A percentile compares a stretch with the other conserved stretches of the same genome.
These are phyloP conservation scores for Fusarium phyllophilum DNA, from an alignment of 2,329 filamentous ascomycete genomes.

Conservation along the genomic window DNA sequence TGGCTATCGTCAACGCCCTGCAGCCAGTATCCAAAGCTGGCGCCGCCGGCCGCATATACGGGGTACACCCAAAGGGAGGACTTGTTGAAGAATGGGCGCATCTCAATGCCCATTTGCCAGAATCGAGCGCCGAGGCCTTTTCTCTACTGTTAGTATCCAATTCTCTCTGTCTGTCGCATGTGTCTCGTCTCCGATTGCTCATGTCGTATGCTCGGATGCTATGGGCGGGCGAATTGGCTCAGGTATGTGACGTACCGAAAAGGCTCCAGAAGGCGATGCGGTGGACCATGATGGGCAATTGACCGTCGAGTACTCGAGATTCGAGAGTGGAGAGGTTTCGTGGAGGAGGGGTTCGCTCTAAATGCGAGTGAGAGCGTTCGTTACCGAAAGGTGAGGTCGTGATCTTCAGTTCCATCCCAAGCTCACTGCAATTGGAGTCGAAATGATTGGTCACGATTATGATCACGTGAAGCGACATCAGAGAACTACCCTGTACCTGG, in stretches of 20 bases:
- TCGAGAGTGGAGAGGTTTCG: conserved; percentile 21
- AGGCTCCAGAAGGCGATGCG: conserved; percentile 84
- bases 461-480: conserved; percentile 33
- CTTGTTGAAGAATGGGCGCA: conserved; percentile 91
- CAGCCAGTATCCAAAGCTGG: conserved; percentile 96
- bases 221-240: conserved; percentile 25
- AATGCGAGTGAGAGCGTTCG: conserved; percentile 37
- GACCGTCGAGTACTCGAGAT: conserved; percentile 31
- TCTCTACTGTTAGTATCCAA: conserved; percentile 19
- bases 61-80: conserved; percentile 92
- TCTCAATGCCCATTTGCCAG: conserved; percentile 98
- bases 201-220: neutral
- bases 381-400: conserved; percentile 43
- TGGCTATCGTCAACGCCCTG: conserved; percentile 89
- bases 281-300: conserved; percentile 63
- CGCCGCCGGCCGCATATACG: conserved; percentile 84
- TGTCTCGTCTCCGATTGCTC: neutral
- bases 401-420: conserved; percentile 42
- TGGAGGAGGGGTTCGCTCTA: conserved; percentile 27
- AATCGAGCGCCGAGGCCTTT: conserved; percentile 89
- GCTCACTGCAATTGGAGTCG: conserved; percentile 43
- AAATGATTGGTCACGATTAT: conserved; percentile 36
- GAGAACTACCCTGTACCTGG: conserved; percentile 22
- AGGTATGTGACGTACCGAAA: conserved; percentile 73
- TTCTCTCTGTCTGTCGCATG: neutral